Percentiles rank a stretch among this genome's conserved stretches.
These are phyloP conservation scores for Canna indica DNA, from an alignment of 176 grass and related monocot genomes.

Conservation along the genomic window DNA sequence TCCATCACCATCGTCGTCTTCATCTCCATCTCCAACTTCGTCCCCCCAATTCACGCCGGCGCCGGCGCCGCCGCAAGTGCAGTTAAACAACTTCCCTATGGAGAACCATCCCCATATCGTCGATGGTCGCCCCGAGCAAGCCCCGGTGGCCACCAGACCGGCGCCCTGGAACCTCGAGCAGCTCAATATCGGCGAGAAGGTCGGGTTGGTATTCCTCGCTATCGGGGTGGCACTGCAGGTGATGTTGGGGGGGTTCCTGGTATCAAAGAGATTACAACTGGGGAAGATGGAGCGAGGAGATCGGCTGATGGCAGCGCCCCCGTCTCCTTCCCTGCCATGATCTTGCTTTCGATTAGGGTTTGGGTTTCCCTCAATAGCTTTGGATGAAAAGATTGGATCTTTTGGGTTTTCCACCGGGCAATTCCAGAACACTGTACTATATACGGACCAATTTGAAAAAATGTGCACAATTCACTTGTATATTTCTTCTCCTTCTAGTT, in stretches of 20 bases:
- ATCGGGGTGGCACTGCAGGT: constrained; percentile 1
- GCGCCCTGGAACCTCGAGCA: not conserved
- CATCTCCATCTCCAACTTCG: not conserved
- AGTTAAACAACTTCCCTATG: not conserved
- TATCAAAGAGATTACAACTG: not conserved
- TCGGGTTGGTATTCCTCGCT: not conserved
- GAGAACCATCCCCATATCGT: not conserved
- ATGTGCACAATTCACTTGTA: too few relatives aligned
- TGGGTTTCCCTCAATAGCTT: not conserved
- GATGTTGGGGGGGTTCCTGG: not conserved
- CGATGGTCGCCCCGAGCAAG: too few relatives aligned
- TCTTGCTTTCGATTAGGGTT: not conserved
- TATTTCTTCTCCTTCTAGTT: too few relatives aligned
- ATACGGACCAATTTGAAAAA: not conserved
- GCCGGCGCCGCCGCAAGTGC: not conserved
- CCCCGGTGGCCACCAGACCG: too few relatives aligned
- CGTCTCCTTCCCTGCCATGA: not conserved
- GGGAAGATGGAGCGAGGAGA: not conserved
- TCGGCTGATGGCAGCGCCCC: not conserved
- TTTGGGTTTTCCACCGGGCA: not conserved
- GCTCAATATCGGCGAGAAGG: constrained; percentile 5
- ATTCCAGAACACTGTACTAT: not conserved
- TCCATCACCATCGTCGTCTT: not conserved
- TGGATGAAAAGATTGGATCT: not conserved
- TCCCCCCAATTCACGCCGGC: too few relatives aligned